These are phyloP conservation scores for Haemoproteus tartakovskyi DNA, from an alignment of 169 alveolate genomes.

Conservation along the genomic window DNA sequence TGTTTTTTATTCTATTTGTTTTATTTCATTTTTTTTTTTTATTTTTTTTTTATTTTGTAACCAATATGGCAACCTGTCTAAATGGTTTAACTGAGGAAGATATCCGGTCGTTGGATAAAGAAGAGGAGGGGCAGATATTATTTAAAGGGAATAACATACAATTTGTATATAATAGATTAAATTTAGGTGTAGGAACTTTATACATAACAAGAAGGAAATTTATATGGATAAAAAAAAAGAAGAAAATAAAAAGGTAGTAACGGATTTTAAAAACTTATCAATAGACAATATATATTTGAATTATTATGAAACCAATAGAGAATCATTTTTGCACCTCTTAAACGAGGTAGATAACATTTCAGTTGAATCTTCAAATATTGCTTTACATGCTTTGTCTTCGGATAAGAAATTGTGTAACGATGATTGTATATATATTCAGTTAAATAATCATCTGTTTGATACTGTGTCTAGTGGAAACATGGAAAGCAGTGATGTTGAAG, in stretches of 20 bases:
- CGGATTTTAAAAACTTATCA: constrained; percentile 10
- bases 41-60: background rate
- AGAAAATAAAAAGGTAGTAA: constrained; percentile 7
- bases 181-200: constrained; percentile 45
- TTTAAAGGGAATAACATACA: constrained; percentile 25
- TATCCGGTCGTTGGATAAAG: constrained; percentile 5
- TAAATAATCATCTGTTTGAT: constrained; percentile 2
- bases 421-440: constrained; percentile 42
- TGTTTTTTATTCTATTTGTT: background rate
- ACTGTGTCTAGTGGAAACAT: background rate
- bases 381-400: constrained; percentile 59
- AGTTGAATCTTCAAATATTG: constrained; percentile 39
- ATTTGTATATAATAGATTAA: constrained; percentile 30
- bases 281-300: constrained; percentile 27
- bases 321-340: constrained; percentile 25
- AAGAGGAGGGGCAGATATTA: constrained; percentile 6
- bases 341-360: constrained; percentile 22
- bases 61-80: constrained; percentile 24
- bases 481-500: background rate
- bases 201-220: constrained; percentile 23
- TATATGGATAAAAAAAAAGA: constrained; percentile 29
- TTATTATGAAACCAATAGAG: constrained; percentile 37
- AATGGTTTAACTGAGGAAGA: constrained; percentile 39
- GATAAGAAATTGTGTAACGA: constrained; percentile 26
- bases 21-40: background rate